Conservation (phyloP, 2,329 filamentous ascomycete genomes). For the Ciborinia camelliae region DNA sequence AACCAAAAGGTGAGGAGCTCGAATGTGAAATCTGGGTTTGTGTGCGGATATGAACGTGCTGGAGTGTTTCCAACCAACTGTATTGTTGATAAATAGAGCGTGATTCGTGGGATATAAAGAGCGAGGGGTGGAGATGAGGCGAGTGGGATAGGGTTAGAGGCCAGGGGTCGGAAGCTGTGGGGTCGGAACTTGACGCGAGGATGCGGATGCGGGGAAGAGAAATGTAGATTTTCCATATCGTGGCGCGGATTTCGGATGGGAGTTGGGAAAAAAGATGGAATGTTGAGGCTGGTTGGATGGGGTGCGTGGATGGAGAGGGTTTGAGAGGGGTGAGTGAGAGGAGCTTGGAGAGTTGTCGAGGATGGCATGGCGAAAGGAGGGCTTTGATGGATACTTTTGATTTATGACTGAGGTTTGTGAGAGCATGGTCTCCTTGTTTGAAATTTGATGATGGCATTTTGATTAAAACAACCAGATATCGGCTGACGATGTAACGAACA, state of each 20-base stretch:
- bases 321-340: background rate
- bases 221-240: background rate
- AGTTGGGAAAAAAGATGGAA: conserved; percentile 11
- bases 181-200: background rate
- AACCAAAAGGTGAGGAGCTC: too few species aligned
- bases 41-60: background rate
- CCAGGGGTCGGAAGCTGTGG: conserved; percentile 4
- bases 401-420: background rate
- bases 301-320: background rate
- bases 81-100: conserved; percentile 6
- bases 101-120: conserved; percentile 3
- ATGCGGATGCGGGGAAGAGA: conserved; percentile 7
- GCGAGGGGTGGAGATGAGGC: conserved; percentile 1
- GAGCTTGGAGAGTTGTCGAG: background rate
- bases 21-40: background rate
- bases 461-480: background rate
- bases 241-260: conserved; percentile 8
- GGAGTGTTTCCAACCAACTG: background rate
- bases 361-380: background rate
- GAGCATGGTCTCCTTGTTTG: background rate
- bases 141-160: background rate
- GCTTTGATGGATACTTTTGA: background rate
- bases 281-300: background rate
- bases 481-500: background rate
- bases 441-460: background rate